These are phyloP conservation scores for Seiridium unicorne DNA, from an alignment of 2,329 filamentous ascomycete genomes.

Conservation along the genomic window DNA sequence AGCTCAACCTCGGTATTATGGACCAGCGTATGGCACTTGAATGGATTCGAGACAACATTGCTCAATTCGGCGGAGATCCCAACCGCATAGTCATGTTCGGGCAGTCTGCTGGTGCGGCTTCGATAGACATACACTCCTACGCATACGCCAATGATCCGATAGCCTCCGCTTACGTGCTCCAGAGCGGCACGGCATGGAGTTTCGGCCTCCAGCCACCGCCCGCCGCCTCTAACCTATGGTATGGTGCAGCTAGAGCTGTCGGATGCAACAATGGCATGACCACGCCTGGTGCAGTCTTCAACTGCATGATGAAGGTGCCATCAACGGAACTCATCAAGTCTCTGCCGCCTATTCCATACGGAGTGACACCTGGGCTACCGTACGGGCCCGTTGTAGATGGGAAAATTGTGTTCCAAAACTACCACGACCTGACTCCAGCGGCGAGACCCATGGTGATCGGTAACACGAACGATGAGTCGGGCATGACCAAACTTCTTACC, in stretches of 20 bases:
- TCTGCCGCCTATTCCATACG: conserved; percentile 16
- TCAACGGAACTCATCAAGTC: neutral
- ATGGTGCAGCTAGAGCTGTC: conserved; percentile 33
- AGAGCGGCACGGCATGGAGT: conserved; percentile 38
- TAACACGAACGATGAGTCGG: conserved; percentile 44
- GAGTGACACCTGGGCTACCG: neutral
- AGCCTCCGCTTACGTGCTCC: conserved; percentile 41
- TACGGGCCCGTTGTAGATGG: conserved; percentile 43
- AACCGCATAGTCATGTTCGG: conserved; percentile 34
- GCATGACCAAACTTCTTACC: conserved; percentile 44
- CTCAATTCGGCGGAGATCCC: conserved; percentile 39
- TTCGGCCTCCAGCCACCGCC: conserved; percentile 36
- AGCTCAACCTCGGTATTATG: conserved; percentile 38
- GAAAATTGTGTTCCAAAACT: conserved; percentile 39
- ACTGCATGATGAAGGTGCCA: conserved; percentile 23
- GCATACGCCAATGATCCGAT: conserved; percentile 49
- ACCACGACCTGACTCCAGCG: conserved; percentile 24
- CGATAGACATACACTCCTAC: conserved; percentile 47
- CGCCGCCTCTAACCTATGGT: conserved; percentile 37
- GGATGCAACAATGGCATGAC: conserved; percentile 29
- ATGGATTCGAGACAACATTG: conserved; percentile 43
- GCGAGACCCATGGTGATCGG: conserved; percentile 40
- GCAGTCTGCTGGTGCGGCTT: conserved; percentile 38
- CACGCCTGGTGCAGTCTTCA: conserved; percentile 33
- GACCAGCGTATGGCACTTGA: conserved; percentile 46